These are phyloP conservation scores for Epichloe coenophiala DNA, from an alignment of 2,329 filamentous ascomycete genomes.

Conservation along the genomic window DNA sequence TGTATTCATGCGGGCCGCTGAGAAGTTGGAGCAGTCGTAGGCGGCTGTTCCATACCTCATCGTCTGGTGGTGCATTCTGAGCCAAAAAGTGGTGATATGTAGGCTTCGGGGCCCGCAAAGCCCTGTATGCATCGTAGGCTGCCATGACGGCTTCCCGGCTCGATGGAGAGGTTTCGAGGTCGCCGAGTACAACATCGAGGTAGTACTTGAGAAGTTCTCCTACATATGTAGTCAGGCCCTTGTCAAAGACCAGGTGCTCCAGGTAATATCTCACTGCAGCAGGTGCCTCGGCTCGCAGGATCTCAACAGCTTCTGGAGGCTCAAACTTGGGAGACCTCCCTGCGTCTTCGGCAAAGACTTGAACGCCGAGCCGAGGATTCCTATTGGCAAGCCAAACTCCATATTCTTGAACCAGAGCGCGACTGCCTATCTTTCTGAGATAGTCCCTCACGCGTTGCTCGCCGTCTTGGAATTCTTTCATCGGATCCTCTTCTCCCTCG, in stretches of 20 bases:
- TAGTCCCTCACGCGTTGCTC: slow-evolving; percentile 75
- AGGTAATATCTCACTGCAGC: slow-evolving; percentile 87
- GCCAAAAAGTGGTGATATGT: slow-evolving; percentile 87
- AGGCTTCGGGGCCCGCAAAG: slow-evolving; percentile 74
- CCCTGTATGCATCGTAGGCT: slow-evolving; percentile 81
- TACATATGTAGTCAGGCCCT: slow-evolving; percentile 69
- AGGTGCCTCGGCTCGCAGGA: slow-evolving; percentile 70
- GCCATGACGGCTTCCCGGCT: slow-evolving; percentile 60
- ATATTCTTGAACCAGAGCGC: slow-evolving; percentile 73
- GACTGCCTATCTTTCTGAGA: slow-evolving; percentile 69
- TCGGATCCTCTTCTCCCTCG: slow-evolving; percentile 69
- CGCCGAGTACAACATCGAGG: slow-evolving; percentile 70
- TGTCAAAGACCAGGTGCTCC: slow-evolving; percentile 86
- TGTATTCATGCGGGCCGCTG: slow-evolving; percentile 70
- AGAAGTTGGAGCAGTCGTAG: slow-evolving; percentile 85
- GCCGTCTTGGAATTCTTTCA: slow-evolving; percentile 66
- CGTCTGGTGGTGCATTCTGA: slow-evolving; percentile 60
- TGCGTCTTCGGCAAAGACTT: slow-evolving; percentile 82
- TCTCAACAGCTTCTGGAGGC: slow-evolving; percentile 60
- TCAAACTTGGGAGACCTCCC: slow-evolving; percentile 65
- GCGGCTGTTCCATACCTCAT: slow-evolving; percentile 79
- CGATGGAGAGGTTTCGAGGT: slow-evolving; percentile 52
- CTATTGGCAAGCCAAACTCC: slow-evolving; percentile 84
- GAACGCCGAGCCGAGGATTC: slow-evolving; percentile 78
- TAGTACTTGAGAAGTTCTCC: slow-evolving; percentile 91